Percentiles rank a stretch among this genome's conserved stretches.
Evolutionary conservation across 2,329 filamentous ascomycete species (phyloP).

Genomic region (Cylindrodendrum hubeiense): DNA sequence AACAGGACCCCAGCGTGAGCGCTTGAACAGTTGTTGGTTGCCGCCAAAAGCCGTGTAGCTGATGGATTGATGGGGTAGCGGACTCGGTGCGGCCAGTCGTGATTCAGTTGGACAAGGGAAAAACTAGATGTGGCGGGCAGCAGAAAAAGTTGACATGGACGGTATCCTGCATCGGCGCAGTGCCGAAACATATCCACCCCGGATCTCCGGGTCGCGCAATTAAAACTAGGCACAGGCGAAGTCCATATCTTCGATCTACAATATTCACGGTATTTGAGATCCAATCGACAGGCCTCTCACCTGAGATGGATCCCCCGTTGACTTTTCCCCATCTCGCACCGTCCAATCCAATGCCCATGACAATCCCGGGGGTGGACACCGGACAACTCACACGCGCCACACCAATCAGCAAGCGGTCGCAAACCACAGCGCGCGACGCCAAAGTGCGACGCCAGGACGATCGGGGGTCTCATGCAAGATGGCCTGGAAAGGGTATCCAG

Average conservation of each 20-base stretch:
- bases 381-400: conserved; percentile 13
- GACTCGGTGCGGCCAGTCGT: neutral
- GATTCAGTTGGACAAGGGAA: neutral
- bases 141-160: neutral
- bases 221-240: neutral
- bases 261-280: conserved; percentile 1
- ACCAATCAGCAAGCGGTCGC: conserved; percentile 19
- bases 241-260: conserved; percentile 1
- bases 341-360: conserved; percentile 25
- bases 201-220: neutral
- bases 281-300: conserved; percentile 17
- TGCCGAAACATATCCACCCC: neutral
- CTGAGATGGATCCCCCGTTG: conserved; percentile 15
- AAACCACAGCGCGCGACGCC: neutral
- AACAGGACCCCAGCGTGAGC: conserved; percentile 1
- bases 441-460: conserved; percentile 14
- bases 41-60: neutral
- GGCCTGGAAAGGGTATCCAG: conserved; percentile 1
- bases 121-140: neutral
- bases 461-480: conserved; percentile 24
- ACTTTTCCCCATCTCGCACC: neutral
- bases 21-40: conserved; percentile 2
- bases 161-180: neutral
- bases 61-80: neutral
- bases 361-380: conserved; percentile 17